A percentile compares a stretch with the other conserved stretches of the same genome.
Evolutionary conservation across 2,329 filamentous ascomycete species (phyloP).

Genomic region (Ceratocystis ficicola): DNA sequence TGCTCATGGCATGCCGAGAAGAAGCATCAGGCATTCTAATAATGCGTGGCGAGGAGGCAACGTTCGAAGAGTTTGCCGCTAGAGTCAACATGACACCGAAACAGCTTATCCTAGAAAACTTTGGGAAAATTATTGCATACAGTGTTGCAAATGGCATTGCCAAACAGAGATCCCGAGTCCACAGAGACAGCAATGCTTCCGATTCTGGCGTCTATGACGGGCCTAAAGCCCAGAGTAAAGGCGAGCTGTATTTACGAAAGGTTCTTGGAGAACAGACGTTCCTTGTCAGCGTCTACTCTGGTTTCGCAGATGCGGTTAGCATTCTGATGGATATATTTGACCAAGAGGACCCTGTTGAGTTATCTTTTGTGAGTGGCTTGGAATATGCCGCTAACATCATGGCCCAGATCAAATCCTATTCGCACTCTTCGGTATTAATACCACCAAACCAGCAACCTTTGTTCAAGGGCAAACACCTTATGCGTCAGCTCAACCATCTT

Average conservation of each 20-base stretch:
- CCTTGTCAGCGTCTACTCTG: conserved; percentile 47
- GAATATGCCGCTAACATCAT: conserved; percentile 51
- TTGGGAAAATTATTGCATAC: conserved; percentile 72
- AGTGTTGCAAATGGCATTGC: conserved; percentile 51
- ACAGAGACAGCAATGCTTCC: conserved; percentile 1
- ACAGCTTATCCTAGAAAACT: conserved; percentile 53
- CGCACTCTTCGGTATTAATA: conserved; percentile 52
- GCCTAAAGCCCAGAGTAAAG: conserved; percentile 4
- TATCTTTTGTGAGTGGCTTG: conserved; percentile 49
- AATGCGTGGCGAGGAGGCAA: conserved; percentile 62
- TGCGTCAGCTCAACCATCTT: conserved; percentile 64
- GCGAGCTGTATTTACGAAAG: conserved; percentile 30
- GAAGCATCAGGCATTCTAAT: conserved; percentile 71
- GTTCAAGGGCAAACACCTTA: conserved; percentile 66
- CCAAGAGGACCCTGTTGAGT: conserved; percentile 63
- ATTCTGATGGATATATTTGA: conserved; percentile 66
- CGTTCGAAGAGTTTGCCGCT: conserved; percentile 47
- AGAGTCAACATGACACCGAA: conserved; percentile 42
- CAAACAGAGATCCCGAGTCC: conserved; percentile 15
- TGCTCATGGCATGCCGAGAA: conserved; percentile 58
- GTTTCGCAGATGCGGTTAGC: conserved; percentile 67
- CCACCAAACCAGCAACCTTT: conserved; percentile 75
- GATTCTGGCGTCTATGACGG: background rate
- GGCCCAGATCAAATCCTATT: conserved; percentile 54
- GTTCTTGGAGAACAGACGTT: conserved; percentile 57